Evolutionary conservation across 2,329 filamentous ascomycete species (phyloP).

Genomic region (Huntiella omanensis): DNA sequence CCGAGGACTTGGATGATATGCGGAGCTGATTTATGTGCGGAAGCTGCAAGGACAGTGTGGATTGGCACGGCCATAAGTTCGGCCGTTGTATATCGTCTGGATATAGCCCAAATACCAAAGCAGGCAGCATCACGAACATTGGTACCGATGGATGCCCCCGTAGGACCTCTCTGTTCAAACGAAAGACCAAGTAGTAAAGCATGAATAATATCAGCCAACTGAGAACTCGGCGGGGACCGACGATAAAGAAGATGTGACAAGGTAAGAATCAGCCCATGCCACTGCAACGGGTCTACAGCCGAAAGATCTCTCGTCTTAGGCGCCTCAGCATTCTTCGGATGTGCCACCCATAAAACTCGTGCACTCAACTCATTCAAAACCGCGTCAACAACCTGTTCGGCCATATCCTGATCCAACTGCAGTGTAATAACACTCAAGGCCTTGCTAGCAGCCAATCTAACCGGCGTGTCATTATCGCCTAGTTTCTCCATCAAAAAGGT

Average conservation of each 20-base stretch:
- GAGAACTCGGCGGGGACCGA: constrained; percentile 52
- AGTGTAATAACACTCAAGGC: constrained; percentile 73
- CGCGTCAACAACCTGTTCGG: constrained; percentile 69
- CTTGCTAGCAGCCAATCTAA: constrained; percentile 81
- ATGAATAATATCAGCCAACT: constrained; percentile 56
- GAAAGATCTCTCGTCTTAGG: constrained; percentile 40
- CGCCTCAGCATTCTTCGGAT: constrained; percentile 17
- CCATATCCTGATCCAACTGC: constrained; percentile 63
- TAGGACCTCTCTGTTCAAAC: constrained; percentile 75
- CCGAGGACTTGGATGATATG: constrained; percentile 60
- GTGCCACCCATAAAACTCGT: constrained; percentile 34
- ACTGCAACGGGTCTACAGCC: constrained; percentile 62
- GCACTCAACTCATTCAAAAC: constrained; percentile 51
- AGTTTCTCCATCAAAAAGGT: constrained; percentile 62
- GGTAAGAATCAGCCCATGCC: constrained; percentile 84
- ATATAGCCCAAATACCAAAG: constrained; percentile 87
- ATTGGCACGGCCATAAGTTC: constrained; percentile 51
- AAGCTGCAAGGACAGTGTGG: constrained; percentile 24
- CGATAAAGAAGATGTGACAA: constrained; percentile 74
- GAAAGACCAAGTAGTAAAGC: constrained; percentile 61
- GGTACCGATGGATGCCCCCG: constrained; percentile 67
- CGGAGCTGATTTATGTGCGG: constrained; percentile 14
- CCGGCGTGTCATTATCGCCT: constrained; percentile 76
- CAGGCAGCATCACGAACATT: constrained; percentile 91
- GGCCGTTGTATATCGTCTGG: constrained; percentile 63